Evolutionary conservation across 148 eudicot species (phyloP), one percentile per base, ranked within the genome.

Genomic region (Drosera capensis): DNA sequence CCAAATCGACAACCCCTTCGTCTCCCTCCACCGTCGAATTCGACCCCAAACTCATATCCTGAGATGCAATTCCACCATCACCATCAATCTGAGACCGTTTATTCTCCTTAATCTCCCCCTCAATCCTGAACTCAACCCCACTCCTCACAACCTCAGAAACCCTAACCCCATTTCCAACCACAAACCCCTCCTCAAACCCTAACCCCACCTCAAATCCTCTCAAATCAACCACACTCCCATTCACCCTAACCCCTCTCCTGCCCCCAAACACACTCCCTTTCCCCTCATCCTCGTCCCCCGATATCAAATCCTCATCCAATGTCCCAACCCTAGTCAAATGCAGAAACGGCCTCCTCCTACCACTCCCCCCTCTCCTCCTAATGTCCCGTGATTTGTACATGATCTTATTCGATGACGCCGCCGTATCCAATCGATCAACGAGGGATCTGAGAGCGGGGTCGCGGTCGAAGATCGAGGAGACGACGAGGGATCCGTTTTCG

Each of bases 271-370:
- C 26, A 20, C 73, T 59, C 17, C 71, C n/a, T n/a, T n/a, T 72
- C 20, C 66, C 76, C 16, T 52, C 44, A 20, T 79, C 75, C 1
- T 75, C 74, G 6, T 71, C 82, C 7, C 84, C 80, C 28, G 94
- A 80, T 52, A 88, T 80, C 70, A 84, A 73, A 43, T 84, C 97
- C 7, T 84, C 95, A 42, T 84, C 93, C 2, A 84, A 72, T 16
- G 87, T 73, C 0, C 95, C 92, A n/a, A 80, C 78, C 0, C 93
- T 82, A 20, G 97, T 72, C 41, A 84, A 75, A 52, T 80, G 95
- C 25, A 80, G 82, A 14, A 84, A 80, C 7, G 80, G 75, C 14
- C 82, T 70, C 36, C 79, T 72, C 23, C 69, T 13, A 11, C 3
- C 82, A 57, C 34, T 70, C 52, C 49, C 76, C 49, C 48, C 65